A percentile compares a stretch with the other conserved stretches of the same genome.
These are phyloP conservation scores for Parsonsia alboflavescens DNA, from an alignment of 257 asterid species.

Conservation along the genomic window DNA sequence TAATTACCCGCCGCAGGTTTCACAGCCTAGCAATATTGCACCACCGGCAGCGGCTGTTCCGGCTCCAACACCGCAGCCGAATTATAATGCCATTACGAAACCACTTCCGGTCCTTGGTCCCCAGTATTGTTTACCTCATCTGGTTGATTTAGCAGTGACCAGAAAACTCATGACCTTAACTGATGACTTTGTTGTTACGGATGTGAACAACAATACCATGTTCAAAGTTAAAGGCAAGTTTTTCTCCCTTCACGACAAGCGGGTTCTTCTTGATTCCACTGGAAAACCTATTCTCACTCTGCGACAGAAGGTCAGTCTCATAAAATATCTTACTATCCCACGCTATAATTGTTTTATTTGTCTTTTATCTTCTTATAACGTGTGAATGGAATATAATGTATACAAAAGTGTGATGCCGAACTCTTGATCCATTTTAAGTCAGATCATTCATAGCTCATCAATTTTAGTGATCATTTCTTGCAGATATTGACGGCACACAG, in stretches of 20 bases:
- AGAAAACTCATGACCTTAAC: constrained; percentile 21
- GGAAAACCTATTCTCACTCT: constrained; percentile 18
- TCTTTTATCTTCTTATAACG: too few relatives aligned
- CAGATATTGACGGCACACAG: constrained; percentile 19
- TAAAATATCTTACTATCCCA: too few relatives aligned
- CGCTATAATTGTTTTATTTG: too few relatives aligned
- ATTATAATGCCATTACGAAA: not conserved
- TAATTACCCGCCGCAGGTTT: not conserved
- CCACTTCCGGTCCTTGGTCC: constrained; percentile 12
- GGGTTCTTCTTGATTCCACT: constrained; percentile 18
- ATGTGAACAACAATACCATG: constrained; percentile 10
- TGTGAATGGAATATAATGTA: too few relatives aligned
- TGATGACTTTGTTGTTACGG: constrained; percentile 16
- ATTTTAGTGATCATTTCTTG: not conserved
- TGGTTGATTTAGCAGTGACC: constrained; percentile 7
- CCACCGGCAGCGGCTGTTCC: constrained; percentile 1
- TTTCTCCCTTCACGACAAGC: constrained; percentile 17
- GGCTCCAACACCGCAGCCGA: not conserved
- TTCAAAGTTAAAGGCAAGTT: constrained; percentile 20
- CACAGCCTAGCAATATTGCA: not conserved
- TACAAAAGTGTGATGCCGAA: too few relatives aligned
- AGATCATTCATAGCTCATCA: too few relatives aligned
- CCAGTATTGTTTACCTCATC: constrained; percentile 12
- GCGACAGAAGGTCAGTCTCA: constrained; percentile 12
- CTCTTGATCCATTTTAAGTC: too few relatives aligned